Evolutionary conservation across 2,329 filamentous ascomycete species (phyloP).

Genomic region (Didymella arachidicola): DNA sequence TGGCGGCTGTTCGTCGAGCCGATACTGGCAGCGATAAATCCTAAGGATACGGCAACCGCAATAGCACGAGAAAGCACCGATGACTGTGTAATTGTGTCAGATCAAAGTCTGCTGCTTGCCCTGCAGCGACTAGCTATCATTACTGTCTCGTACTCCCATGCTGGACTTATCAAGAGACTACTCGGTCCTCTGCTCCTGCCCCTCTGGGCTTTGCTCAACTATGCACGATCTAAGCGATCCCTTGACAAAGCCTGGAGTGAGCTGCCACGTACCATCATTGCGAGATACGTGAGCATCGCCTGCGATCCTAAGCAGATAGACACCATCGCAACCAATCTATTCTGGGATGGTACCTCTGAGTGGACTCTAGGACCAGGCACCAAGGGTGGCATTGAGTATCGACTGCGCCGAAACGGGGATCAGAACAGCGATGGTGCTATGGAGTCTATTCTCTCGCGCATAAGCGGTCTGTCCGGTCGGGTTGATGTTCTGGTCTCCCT

Average conservation of each 20-base stretch:
- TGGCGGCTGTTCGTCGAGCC: constrained; percentile 70
- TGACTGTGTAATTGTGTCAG: constrained; percentile 57
- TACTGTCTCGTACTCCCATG: constrained; percentile 70
- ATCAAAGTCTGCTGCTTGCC: constrained; percentile 59
- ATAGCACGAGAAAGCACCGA: constrained; percentile 55
- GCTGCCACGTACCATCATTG: constrained; percentile 35
- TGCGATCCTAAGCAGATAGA: constrained; percentile 61
- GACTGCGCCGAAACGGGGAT: constrained; percentile 69
- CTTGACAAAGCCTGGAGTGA: constrained; percentile 39
- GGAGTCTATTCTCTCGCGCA: constrained; percentile 68
- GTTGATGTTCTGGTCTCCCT: constrained; percentile 37
- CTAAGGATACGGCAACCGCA: constrained; percentile 49
- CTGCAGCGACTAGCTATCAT: constrained; percentile 65
- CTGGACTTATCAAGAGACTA: constrained; percentile 69
- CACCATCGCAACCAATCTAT: constrained; percentile 62
- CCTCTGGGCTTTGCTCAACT: constrained; percentile 69
- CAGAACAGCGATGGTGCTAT: constrained; percentile 67
- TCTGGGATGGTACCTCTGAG: constrained; percentile 60
- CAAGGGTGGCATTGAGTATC: constrained; percentile 63
- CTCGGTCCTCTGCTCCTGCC: constrained; percentile 66
- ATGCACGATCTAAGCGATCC: constrained; percentile 50
- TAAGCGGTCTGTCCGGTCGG: constrained; percentile 39
- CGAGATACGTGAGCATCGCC: constrained; percentile 63
- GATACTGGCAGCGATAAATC: constrained; percentile 61
- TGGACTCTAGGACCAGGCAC: constrained; percentile 64